Conservation (phyloP, 805 yeast species). For the Sugiyamaella smithiae region DNA sequence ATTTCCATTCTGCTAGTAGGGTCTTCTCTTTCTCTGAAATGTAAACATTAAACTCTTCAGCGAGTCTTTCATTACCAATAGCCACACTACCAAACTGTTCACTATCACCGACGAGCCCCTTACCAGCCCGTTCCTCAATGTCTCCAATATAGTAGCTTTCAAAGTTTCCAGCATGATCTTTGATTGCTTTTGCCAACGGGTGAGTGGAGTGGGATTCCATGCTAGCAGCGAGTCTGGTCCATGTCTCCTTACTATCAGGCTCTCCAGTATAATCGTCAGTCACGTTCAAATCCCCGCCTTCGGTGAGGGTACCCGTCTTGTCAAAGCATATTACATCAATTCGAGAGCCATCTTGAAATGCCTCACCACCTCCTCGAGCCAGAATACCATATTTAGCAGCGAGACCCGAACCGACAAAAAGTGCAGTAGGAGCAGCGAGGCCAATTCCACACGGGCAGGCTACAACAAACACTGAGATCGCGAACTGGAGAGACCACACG, state of each 20-base stretch:
- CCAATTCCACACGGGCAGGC: conserved; percentile 89
- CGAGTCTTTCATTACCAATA: conserved; percentile 59
- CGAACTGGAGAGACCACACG: conserved; percentile 73
- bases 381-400: conserved; percentile 76
- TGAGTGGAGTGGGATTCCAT: conserved; percentile 65
- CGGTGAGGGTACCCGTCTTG: conserved; percentile 74
- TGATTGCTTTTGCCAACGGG: conserved; percentile 49
- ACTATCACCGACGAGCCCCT: conserved; percentile 43
- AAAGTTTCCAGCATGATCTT: neutral
- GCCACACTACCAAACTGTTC: conserved; percentile 20
- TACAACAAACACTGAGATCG: conserved; percentile 75
- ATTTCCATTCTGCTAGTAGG: conserved; percentile 53
- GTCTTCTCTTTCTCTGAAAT: conserved; percentile 16
- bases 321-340: conserved; percentile 68
- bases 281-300: conserved; percentile 56
- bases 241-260: conserved; percentile 18
- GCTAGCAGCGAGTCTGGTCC: conserved; percentile 52
- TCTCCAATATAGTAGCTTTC: conserved; percentile 38
- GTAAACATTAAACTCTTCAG: conserved; percentile 45
- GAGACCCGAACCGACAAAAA: conserved; percentile 74
- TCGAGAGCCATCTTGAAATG: conserved; percentile 72
- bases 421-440: conserved; percentile 79
- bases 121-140: conserved; percentile 56
- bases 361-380: conserved; percentile 79
- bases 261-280: conserved; percentile 40